Conservation (phyloP, 2,329 filamentous ascomycete genomes). For the Torrubiella hemipterigena region DNA sequence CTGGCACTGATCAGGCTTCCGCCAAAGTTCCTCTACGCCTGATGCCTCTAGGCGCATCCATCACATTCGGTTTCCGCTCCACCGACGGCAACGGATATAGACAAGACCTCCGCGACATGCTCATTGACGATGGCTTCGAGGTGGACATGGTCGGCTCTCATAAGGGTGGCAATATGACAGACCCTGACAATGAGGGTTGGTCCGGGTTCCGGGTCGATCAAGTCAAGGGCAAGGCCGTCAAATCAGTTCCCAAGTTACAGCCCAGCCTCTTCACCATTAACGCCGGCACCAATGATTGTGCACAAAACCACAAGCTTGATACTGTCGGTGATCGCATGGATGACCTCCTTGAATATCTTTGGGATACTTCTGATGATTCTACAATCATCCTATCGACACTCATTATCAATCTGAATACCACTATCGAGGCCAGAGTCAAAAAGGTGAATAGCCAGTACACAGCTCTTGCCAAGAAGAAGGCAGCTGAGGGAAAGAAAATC, state of each 20-base stretch:
- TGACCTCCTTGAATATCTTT: constrained; percentile 22
- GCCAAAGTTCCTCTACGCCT: constrained; percentile 22
- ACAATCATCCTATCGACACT: constrained; percentile 27
- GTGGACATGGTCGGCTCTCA: constrained; percentile 29
- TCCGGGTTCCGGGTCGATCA: constrained; percentile 27
- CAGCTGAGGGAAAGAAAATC: constrained; percentile 16
- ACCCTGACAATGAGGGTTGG: constrained; percentile 33
- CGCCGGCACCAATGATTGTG: constrained; percentile 30
- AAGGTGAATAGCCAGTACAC: constrained; percentile 21
- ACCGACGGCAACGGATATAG: constrained; percentile 25
- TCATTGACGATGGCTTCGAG: constrained; percentile 15
- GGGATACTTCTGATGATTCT: constrained; percentile 15
- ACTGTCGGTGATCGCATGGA: constrained; percentile 19
- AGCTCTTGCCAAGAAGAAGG: constrained; percentile 14
- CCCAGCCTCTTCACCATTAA: constrained; percentile 30
- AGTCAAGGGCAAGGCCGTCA: constrained; percentile 20
- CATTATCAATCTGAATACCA: constrained; percentile 16
- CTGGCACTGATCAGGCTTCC: neutral
- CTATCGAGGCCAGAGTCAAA: constrained; percentile 15
- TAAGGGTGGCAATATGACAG: constrained; percentile 22
- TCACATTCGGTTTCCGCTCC: constrained; percentile 21
- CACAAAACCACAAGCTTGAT: constrained; percentile 17
- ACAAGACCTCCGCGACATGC: constrained; percentile 15
- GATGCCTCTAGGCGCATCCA: constrained; percentile 30
- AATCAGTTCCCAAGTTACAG: constrained; percentile 16